These are phyloP conservation scores for Aspergillus fumigatus DNA, from an alignment of 2,329 filamentous ascomycete genomes.

Conservation along the genomic window DNA sequence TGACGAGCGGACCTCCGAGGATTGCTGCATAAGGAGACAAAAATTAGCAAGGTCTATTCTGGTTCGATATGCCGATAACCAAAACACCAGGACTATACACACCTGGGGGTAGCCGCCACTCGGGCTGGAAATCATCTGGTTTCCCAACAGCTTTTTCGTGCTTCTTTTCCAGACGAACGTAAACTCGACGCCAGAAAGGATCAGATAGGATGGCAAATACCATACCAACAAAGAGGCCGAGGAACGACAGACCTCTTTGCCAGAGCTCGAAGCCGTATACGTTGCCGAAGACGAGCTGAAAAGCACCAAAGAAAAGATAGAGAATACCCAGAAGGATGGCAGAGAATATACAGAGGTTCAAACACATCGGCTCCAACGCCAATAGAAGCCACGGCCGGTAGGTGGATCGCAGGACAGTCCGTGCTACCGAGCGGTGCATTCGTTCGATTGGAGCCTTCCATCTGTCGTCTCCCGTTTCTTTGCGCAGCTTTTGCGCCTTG, in stretches of 20 bases:
- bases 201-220: conserved; percentile 42
- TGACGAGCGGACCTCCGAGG: conserved; percentile 69
- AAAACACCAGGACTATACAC: conserved; percentile 22
- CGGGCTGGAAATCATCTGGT: conserved; percentile 64
- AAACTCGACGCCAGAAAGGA: conserved; percentile 45
- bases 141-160: conserved; percentile 30
- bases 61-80: neutral
- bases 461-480: conserved; percentile 70
- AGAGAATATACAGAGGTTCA: conserved; percentile 75
- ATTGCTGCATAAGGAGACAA: conserved; percentile 44
- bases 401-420: conserved; percentile 55
- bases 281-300: conserved; percentile 70
- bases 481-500: conserved; percentile 66
- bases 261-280: conserved; percentile 74
- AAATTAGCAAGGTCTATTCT: conserved; percentile 5
- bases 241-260: conserved; percentile 74
- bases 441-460: conserved; percentile 77
- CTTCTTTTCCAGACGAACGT: conserved; percentile 38
- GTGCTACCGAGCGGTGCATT: conserved; percentile 60
- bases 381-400: conserved; percentile 73
- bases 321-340: conserved; percentile 82
- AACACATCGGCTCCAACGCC: conserved; percentile 76
- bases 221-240: conserved; percentile 51
- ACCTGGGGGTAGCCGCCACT: conserved; percentile 74
- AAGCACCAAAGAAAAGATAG: conserved; percentile 89